These are phyloP conservation scores for Hypoxylon sp. DNA, from an alignment of 2,329 filamentous ascomycete genomes.

Conservation along the genomic window DNA sequence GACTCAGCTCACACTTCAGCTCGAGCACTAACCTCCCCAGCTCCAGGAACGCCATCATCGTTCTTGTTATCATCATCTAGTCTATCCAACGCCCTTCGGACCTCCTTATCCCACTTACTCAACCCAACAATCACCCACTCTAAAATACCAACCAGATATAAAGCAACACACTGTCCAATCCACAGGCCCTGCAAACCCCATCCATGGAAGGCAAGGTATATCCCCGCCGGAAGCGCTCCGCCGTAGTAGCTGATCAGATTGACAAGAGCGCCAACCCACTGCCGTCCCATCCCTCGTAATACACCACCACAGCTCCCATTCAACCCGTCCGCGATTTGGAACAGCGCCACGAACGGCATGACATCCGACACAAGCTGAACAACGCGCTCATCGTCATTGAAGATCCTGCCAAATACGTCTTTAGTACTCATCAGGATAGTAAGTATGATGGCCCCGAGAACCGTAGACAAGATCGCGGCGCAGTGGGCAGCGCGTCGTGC, in stretches of 20 bases:
- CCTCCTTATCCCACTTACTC: constrained; percentile 82
- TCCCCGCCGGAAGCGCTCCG: constrained; percentile 83
- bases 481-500: constrained; percentile 80
- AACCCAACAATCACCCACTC: constrained; percentile 85
- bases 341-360: constrained; percentile 87
- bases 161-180: constrained; percentile 84
- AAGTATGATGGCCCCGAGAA: constrained; percentile 77
- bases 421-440: constrained; percentile 77
- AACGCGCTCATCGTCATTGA: constrained; percentile 82
- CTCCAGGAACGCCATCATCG: background rate
- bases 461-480: constrained; percentile 78
- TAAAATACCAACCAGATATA: constrained; percentile 82
- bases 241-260: constrained; percentile 89
- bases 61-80: constrained; percentile 67
- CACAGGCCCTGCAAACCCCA: constrained; percentile 86
- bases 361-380: constrained; percentile 80
- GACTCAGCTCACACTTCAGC: constrained; percentile 28
- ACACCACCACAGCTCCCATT: constrained; percentile 88
- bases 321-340: constrained; percentile 90
- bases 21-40: constrained; percentile 17
- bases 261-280: constrained; percentile 85
- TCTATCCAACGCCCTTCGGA: constrained; percentile 76
- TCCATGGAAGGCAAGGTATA: constrained; percentile 87
- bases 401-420: constrained; percentile 80
- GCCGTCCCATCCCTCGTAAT: constrained; percentile 85